Base-by-base conservation (phyloP, 176 grass and related monocot species). In the Tuctoria greenei region DNA sequence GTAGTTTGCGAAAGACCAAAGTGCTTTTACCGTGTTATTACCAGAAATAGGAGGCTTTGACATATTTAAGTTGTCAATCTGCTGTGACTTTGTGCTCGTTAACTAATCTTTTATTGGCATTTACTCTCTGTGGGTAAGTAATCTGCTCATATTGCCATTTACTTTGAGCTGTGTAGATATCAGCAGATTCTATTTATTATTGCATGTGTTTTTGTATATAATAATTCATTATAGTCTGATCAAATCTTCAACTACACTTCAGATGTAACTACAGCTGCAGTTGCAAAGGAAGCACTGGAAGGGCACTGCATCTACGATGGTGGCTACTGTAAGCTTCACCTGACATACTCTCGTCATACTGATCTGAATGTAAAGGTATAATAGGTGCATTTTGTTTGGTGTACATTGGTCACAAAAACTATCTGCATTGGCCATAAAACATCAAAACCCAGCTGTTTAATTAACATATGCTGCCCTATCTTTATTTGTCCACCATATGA, bases 291-390 rank as follows among this genome's bases (percentile, higher is more conserved):
- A 80, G 89, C 92, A 84, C 75, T 99, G 77, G 96, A 99, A 76
- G 96, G 96, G 61, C 92, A 99, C 78, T 95, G 92, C 82, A 95
- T 99, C 82, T 99, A 99, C 70, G 92, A 99, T 71, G 96, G 96
- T 75, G 96, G 96, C 67, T 99, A 90, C 66, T 99, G 96, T 92
- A 99, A 99, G 89, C 88, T 99, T 90, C 96, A 90, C 88, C 91
- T 99, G 82, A 90, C 92, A 90, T 92, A 99, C 80, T 99, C 96
- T 80, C 96, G 92, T 88, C 96, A 92, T 90, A 99, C 96, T 90
- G 92, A 99, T 99, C 96, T 99, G 69, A 92, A 92, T 88, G 95
- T 99, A 73, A 99, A 99, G 95, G 95, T 99, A 98, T 85, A 84
- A 82, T 77, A 82, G 62, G 73, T 49, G 77, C 47, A 84, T 88